Conservation (phyloP, 495 filamentous ascomycete genomes). For the Barbatosphaeria neglecta region DNA sequence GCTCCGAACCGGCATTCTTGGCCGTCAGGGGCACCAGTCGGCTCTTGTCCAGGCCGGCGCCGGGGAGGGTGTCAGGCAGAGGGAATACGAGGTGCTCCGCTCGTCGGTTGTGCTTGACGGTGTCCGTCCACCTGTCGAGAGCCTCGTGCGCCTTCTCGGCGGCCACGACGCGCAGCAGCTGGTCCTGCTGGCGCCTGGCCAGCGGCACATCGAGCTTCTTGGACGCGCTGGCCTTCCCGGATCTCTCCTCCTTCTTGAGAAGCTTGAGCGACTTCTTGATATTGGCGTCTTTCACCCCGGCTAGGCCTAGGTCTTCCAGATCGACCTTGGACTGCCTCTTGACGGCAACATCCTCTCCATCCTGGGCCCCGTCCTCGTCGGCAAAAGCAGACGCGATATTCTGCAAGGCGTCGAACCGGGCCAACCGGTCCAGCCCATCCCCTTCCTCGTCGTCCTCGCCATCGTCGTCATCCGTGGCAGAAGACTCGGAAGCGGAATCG, state of each 20-base stretch:
- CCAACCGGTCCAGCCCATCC: conserved; percentile 45
- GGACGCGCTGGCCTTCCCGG: conserved; percentile 39
- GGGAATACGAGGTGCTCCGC: conserved; percentile 92
- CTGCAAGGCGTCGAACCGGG: conserved; percentile 52
- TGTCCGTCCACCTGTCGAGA: conserved; percentile 81
- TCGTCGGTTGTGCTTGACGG: conserved; percentile 83
- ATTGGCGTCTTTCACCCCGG: conserved; percentile 59
- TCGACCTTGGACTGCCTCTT: conserved; percentile 58
- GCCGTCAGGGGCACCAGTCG: conserved; percentile 44
- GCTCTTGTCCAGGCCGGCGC: conserved; percentile 34
- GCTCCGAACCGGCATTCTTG: conserved; percentile 56
- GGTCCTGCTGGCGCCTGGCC: conserved; percentile 81
- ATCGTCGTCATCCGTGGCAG: conserved; percentile 30
- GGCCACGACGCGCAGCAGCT: conserved; percentile 70
- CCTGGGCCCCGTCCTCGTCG: conserved; percentile 21
- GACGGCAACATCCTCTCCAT: conserved; percentile 16
- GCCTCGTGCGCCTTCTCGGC: conserved; percentile 88
- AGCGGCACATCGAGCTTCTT: conserved; percentile 78
- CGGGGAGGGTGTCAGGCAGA: conserved; percentile 55
- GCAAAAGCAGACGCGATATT: conserved; percentile 58
- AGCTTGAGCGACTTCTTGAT: conserved; percentile 73
- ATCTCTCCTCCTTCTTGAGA: conserved; percentile 41
- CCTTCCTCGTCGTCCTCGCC: conserved; percentile 48
- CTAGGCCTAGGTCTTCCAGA: conserved; percentile 61
- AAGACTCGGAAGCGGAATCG: conserved; percentile 31